phyloP scores from a whole-genome alignment of 192 early-diverging fungal species.

The Coemansia sp. region DNA sequence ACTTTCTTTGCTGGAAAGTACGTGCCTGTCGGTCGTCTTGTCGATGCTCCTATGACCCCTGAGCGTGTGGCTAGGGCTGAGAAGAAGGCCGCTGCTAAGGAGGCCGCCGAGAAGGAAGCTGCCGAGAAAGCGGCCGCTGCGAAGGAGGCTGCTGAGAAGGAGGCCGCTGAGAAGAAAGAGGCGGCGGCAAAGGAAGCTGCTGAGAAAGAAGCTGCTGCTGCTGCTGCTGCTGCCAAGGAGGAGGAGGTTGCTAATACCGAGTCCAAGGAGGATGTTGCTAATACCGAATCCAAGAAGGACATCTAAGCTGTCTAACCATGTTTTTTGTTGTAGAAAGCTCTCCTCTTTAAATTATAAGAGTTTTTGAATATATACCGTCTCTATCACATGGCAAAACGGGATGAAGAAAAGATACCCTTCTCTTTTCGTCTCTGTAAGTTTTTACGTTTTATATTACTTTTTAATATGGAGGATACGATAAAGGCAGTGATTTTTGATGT shows the following conservation, averaged over 20 bases:
- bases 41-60: constrained; percentile 37
- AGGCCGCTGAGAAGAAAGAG: background rate
- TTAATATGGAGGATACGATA: constrained; percentile 17
- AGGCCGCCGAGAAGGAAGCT: constrained; percentile 4
- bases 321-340: background rate
- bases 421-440: background rate
- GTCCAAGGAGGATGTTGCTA: background rate
- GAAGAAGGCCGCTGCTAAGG: background rate
- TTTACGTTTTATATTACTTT: background rate
- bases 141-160: background rate
- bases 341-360: background rate
- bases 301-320: background rate
- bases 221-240: background rate
- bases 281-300: constrained; percentile 10
- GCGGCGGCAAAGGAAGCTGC: background rate
- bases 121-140: background rate
- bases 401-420: background rate
- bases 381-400: background rate
- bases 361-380: background rate
- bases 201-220: background rate
- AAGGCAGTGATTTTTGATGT: constrained; percentile 87
- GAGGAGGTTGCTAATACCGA: background rate
- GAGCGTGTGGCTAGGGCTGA: background rate
- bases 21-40: constrained; percentile 67
- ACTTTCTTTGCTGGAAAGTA: constrained; percentile 82